Base-by-base conservation (phyloP, 495 filamentous ascomycete genomes). In the Penicillium roqueforti region DNA sequence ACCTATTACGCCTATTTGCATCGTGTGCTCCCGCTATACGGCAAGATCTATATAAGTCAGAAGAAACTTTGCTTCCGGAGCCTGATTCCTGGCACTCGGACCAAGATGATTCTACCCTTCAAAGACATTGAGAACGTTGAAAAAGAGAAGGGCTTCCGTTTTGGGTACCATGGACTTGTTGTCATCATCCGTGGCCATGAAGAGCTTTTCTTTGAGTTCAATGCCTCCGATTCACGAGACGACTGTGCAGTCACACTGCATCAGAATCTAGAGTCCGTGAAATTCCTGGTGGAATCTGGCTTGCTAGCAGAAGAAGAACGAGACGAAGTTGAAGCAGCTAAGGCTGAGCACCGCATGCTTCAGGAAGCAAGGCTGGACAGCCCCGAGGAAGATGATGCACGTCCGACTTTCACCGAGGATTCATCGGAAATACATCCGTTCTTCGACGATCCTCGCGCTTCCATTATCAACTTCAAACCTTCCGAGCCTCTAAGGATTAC, bases 181-280 rank as follows among this genome's bases (percentile, higher is more conserved):
- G 79, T 98, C 19, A 87, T 95, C 6, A 91, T 98, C 47, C 84
- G 87, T 29, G 93, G 92, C 8, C 92, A 97, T 59, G 93, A 97
- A 66, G 95, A 98, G 65, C 71, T 98, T 2, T 97, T 98, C 68
- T 97, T 98, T 67, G 93, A 98, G 63, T 97, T 98, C 67, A 79
- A 79, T 54, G 75, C 83, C 13, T 69, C 80, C 4, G 91, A 90
- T 49, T 77, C 81, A 43, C 83, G 93, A 43, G 91, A 98, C 62
- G 93, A 98, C 64, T 97, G 91, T 62, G 80, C 85, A 3, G 80
- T 92, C 23, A 96, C 88, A 7, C 68, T 97, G 10, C 78, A 90
- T 42, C 85, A 87, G 47, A 81, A 79, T 54, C 73, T 97, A 1
- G 90, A 95, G 51, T 84, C 83, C 0, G 78, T 84, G 26, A 80